phyloP scores from a whole-genome alignment of 768 basidiomycete species.

The Tylopilus cervinicoccineus region DNA sequence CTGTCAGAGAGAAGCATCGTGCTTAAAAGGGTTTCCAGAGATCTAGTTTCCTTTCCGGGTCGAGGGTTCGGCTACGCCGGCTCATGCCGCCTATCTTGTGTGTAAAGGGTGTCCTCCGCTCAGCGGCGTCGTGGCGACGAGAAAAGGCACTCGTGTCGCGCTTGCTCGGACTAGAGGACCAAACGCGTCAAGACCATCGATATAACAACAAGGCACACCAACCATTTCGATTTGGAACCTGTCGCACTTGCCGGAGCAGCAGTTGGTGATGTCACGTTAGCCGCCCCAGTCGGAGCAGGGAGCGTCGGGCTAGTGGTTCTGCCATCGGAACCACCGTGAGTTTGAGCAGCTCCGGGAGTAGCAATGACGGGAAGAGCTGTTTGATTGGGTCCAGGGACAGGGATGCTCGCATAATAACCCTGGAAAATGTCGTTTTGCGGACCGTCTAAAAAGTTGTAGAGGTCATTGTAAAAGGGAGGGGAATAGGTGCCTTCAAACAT shows the following conservation, averaged over 20 bases:
- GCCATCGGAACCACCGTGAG: background rate
- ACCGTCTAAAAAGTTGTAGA: conserved; percentile 71
- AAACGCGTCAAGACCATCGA: background rate
- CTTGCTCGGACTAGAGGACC: conserved; percentile 1
- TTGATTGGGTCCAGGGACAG: conserved; percentile 40
- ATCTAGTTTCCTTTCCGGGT: conserved; percentile 3
- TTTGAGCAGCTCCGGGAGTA: background rate
- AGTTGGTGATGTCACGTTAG: background rate
- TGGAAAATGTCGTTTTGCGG: conserved; percentile 71
- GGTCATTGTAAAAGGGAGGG: conserved; percentile 63
- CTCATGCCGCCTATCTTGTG: conserved; percentile 4
- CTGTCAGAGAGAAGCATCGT: background rate
- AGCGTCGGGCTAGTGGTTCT: background rate
- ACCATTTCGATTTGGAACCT: conserved; percentile 11
- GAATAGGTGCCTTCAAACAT: conserved; percentile 62
- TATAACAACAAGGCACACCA: background rate
- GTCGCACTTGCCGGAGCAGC: background rate
- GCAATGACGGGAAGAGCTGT: conserved; percentile 21
- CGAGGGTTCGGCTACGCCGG: conserved; percentile 11
- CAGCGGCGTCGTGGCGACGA: conserved; percentile 1
- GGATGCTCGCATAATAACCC: conserved; percentile 47
- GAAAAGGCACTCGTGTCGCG: conserved; percentile 1
- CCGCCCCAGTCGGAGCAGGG: background rate
- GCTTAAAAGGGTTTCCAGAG: conserved; percentile 15
- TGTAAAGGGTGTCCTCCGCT: conserved; percentile 4